phyloP scores from a whole-genome alignment of 2,329 filamentous ascomycete species.

The Colletotrichum orbiculare region DNA sequence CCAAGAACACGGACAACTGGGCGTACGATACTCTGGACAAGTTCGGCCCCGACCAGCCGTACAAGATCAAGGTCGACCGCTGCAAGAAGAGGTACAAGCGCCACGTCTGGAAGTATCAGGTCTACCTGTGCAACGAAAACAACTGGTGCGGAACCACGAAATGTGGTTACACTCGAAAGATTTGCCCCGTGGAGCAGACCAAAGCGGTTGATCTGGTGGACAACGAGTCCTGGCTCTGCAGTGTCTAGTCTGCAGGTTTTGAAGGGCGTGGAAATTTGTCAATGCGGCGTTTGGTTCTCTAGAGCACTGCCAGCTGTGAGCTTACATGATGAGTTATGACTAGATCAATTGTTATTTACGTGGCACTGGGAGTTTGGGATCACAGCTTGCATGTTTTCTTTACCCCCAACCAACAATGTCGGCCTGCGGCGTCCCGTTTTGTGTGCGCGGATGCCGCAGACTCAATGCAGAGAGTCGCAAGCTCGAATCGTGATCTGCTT shows the following conservation, averaged over 20 bases:
- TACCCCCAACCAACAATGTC: too few species aligned
- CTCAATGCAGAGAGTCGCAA: too few species aligned
- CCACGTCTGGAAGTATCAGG: conserved; percentile 13
- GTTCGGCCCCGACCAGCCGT: conserved; percentile 6
- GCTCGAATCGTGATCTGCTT: too few species aligned
- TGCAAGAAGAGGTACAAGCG: conserved; percentile 19
- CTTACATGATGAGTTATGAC: too few species aligned
- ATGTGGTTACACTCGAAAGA: background rate
- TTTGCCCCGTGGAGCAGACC: background rate
- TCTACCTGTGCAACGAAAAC: conserved; percentile 17
- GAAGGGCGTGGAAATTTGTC: too few species aligned
- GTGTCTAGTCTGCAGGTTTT: background rate
- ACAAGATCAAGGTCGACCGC: conserved; percentile 17
- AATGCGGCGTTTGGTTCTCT: too few species aligned
- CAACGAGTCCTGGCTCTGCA: background rate
- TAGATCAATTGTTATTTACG: too few species aligned
- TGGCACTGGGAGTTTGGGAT: too few species aligned
- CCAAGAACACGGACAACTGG: conserved; percentile 4
- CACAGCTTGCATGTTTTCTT: too few species aligned
- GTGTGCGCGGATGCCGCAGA: too few species aligned
- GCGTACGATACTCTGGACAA: conserved; percentile 2
- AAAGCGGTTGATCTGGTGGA: conserved; percentile 9
- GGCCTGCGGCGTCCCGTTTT: too few species aligned
- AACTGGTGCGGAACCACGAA: conserved; percentile 2
- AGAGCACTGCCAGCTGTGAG: too few species aligned